Percentiles rank a stretch among this genome's conserved stretches.
Conservation (phyloP, 768 basidiomycete genomes). For the Cubamyces lactineus region DNA sequence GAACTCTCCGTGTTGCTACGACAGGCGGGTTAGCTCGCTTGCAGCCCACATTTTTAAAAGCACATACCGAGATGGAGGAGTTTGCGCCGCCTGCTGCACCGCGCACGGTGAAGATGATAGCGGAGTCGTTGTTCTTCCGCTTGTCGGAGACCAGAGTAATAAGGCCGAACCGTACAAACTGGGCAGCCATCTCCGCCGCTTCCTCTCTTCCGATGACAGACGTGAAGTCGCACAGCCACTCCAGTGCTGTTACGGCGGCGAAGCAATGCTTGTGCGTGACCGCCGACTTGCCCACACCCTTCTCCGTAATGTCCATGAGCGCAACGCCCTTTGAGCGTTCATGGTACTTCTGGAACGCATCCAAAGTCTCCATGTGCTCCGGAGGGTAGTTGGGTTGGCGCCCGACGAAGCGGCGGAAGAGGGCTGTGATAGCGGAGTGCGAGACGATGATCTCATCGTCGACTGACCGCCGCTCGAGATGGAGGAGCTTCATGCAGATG, state of each 20-base stretch:
- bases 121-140: slow-evolving; percentile 88
- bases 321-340: slow-evolving; percentile 77
- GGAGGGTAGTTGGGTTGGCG: slow-evolving; percentile 79
- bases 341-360: slow-evolving; percentile 73
- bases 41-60: slow-evolving; percentile 3
- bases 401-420: slow-evolving; percentile 95
- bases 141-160: slow-evolving; percentile 89
- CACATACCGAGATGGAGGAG: slow-evolving; percentile 71
- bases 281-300: slow-evolving; percentile 55
- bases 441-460: slow-evolving; percentile 99
- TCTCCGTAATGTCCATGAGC: slow-evolving; percentile 72
- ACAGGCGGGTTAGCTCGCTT: slow-evolving; percentile 20
- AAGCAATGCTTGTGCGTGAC: slow-evolving; percentile 74
- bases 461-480: slow-evolving; percentile 87
- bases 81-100: slow-evolving; percentile 77
- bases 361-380: slow-evolving; percentile 49
- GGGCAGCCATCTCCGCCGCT: slow-evolving; percentile 96
- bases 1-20: slow-evolving; percentile 92
- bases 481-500: slow-evolving; percentile 96
- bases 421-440: slow-evolving; percentile 88
- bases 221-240: slow-evolving; percentile 98
- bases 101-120: slow-evolving; percentile 90
- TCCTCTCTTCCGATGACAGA: slow-evolving; percentile 96
- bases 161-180: slow-evolving; percentile 94
- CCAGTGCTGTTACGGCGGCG: slow-evolving; percentile 82